Percentiles rank a stretch among this genome's conserved stretches.
Evolutionary conservation across 495 filamentous ascomycete species (phyloP).

Genomic region (Lentithecium fluviatile): DNA sequence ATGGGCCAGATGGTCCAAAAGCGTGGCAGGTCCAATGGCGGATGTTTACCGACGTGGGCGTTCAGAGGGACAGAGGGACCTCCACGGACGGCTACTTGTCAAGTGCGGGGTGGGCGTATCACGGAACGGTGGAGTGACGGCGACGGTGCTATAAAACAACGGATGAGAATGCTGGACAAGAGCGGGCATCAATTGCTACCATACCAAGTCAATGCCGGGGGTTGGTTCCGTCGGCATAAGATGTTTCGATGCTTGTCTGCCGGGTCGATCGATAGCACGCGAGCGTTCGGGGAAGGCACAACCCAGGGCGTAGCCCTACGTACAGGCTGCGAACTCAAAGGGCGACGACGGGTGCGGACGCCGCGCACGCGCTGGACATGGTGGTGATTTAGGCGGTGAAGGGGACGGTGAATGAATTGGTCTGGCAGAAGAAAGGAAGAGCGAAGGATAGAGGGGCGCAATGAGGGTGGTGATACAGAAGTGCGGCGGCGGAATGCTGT

Average conservation of each 20-base stretch:
- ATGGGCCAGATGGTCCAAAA: background rate
- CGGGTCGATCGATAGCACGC: slow-evolving; percentile 23
- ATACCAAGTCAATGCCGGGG: slow-evolving; percentile 6
- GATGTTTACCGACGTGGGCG: background rate
- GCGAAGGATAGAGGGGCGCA: slow-evolving; percentile 10
- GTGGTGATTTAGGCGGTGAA: background rate
- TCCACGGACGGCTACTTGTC: slow-evolving; percentile 6
- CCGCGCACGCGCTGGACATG: background rate
- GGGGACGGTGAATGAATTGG: background rate
- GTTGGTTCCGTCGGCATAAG: background rate
- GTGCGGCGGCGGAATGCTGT: slow-evolving; percentile 12
- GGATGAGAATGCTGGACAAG: background rate
- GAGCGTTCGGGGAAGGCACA: slow-evolving; percentile 12
- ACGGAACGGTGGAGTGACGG: slow-evolving; percentile 16
- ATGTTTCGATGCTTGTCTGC: background rate
- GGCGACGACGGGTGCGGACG: slow-evolving; percentile 6
- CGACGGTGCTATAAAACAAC: slow-evolving; percentile 5
- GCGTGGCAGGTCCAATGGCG: background rate
- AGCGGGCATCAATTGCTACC: slow-evolving; percentile 1
- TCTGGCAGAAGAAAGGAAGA: background rate
- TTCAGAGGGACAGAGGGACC: background rate
- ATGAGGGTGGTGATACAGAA: slow-evolving; percentile 21
- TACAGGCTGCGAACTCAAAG: slow-evolving; percentile 20
- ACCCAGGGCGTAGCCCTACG: slow-evolving; percentile 6
- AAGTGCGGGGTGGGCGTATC: slow-evolving; percentile 16